Conservation (phyloP, 1,284 basidiomycete species). For the Ganoderma leucocontextum region DNA sequence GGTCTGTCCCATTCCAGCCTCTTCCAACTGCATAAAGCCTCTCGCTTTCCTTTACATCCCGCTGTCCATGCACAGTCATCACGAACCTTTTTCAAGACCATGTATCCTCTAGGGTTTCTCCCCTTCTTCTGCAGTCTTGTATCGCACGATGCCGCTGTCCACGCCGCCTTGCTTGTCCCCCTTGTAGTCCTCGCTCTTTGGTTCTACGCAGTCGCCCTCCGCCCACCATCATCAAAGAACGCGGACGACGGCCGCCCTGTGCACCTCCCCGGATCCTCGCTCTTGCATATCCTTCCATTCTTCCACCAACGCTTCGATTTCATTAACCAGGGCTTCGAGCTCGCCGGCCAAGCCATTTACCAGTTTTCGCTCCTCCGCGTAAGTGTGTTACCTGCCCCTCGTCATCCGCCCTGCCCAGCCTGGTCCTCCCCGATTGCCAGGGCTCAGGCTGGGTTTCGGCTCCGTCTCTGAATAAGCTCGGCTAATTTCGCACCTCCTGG, state of each 20-base stretch:
- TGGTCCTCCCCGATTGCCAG: slow-evolving; percentile 11
- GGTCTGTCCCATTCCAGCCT: slow-evolving; percentile 22
- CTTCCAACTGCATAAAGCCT: slow-evolving; percentile 23
- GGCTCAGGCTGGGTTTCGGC: slow-evolving; percentile 60
- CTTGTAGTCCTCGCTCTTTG: slow-evolving; percentile 59
- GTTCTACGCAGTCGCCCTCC: slow-evolving; percentile 47
- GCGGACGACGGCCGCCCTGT: slow-evolving; percentile 53
- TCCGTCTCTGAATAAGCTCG: slow-evolving; percentile 31
- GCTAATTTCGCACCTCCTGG: slow-evolving; percentile 15
- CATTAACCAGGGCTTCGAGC: slow-evolving; percentile 71
- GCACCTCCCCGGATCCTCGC: slow-evolving; percentile 61
- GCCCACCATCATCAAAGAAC: slow-evolving; percentile 28
- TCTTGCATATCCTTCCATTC: slow-evolving; percentile 68
- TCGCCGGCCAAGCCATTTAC: slow-evolving; percentile 68
- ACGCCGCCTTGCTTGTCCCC: slow-evolving; percentile 62
- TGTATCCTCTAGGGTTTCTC: slow-evolving; percentile 63
- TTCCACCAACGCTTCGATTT: slow-evolving; percentile 75
- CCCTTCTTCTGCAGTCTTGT: slow-evolving; percentile 65
- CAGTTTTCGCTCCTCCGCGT: slow-evolving; percentile 72
- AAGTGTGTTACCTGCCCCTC: slow-evolving; percentile 36
- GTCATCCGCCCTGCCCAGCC: slow-evolving; percentile 15
- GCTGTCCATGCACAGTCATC: slow-evolving; percentile 26
- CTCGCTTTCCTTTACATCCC: slow-evolving; percentile 26
- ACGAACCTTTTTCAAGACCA: slow-evolving; percentile 28
- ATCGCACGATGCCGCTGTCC: slow-evolving; percentile 60